Evolutionary conservation across 2,329 filamentous ascomycete genomes (phyloP).

Genomic region (Aspergillus pseudotamarii): DNA sequence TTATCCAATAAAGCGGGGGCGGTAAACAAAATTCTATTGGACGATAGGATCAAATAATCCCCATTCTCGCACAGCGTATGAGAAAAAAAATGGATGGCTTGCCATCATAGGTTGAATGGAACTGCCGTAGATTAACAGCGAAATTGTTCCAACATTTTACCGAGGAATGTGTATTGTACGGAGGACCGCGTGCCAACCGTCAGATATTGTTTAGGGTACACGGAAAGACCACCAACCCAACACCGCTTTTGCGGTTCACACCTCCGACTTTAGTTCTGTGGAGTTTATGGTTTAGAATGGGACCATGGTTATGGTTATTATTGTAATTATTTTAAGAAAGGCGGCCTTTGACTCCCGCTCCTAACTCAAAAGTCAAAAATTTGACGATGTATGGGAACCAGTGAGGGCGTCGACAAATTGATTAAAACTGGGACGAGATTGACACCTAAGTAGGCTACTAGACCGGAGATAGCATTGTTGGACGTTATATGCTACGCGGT

Average conservation of each 20-base stretch:
- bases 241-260: conserved; percentile 12
- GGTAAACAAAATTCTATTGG: background rate
- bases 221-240: background rate
- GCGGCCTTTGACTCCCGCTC: conserved; percentile 9
- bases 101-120: background rate
- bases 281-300: conserved; percentile 10
- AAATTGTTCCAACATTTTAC: conserved; percentile 4
- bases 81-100: background rate
- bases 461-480: background rate
- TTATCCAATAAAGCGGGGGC: background rate
- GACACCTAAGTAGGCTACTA: background rate
- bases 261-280: conserved; percentile 12
- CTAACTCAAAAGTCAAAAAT: conserved; percentile 20
- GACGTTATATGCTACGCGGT: background rate
- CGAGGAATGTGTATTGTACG: background rate
- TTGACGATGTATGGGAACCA: background rate
- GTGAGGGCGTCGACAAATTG: background rate
- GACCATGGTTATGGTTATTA: conserved; percentile 17
- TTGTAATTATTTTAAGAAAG: conserved; percentile 12
- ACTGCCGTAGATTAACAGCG: conserved; percentile 1
- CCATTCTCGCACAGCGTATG: background rate
- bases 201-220: conserved; percentile 3
- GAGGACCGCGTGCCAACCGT: background rate
- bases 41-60: background rate
- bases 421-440: background rate